Percentiles rank a stretch among this genome's conserved stretches.
Evolutionary conservation across 2,329 filamentous ascomycete species (phyloP).

Genomic region (Alternaria sp.): DNA sequence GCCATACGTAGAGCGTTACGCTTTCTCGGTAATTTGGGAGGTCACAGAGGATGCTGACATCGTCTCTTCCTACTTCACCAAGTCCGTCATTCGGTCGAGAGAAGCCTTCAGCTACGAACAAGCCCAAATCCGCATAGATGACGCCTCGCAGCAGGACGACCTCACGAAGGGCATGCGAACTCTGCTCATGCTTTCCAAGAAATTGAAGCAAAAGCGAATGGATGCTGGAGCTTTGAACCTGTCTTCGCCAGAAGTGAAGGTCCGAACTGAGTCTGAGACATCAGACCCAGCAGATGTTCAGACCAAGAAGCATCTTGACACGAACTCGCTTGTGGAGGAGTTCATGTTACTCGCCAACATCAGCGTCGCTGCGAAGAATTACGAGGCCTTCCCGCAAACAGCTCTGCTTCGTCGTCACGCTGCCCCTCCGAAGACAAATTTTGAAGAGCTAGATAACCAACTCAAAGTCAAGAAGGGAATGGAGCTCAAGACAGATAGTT

Average conservation of each 20-base stretch:
- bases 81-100: conserved; percentile 95
- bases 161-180: conserved; percentile 88
- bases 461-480: conserved; percentile 84
- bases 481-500: conserved; percentile 82
- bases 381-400: conserved; percentile 91
- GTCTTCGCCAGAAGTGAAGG: conserved; percentile 96
- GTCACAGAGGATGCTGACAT: conserved; percentile 84
- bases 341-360: conserved; percentile 99
- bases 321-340: conserved; percentile 96
- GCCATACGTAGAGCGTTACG: conserved; percentile 85
- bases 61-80: conserved; percentile 85
- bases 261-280: conserved; percentile 93
- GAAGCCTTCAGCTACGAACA: conserved; percentile 98
- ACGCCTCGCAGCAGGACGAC: conserved; percentile 83
- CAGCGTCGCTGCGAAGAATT: conserved; percentile 88
- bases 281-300: conserved; percentile 96
- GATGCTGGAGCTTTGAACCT: conserved; percentile 90
- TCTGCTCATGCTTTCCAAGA: conserved; percentile 86
- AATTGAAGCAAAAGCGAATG: conserved; percentile 93
- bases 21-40: conserved; percentile 71
- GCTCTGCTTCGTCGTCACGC: conserved; percentile 92
- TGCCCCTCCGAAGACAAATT: conserved; percentile 92
- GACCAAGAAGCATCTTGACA: conserved; percentile 91
- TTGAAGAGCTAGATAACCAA: conserved; percentile 91
- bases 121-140: conserved; percentile 92